Base-by-base conservation (phyloP, 257 asterid species). In the Solanum peruvianum region DNA sequence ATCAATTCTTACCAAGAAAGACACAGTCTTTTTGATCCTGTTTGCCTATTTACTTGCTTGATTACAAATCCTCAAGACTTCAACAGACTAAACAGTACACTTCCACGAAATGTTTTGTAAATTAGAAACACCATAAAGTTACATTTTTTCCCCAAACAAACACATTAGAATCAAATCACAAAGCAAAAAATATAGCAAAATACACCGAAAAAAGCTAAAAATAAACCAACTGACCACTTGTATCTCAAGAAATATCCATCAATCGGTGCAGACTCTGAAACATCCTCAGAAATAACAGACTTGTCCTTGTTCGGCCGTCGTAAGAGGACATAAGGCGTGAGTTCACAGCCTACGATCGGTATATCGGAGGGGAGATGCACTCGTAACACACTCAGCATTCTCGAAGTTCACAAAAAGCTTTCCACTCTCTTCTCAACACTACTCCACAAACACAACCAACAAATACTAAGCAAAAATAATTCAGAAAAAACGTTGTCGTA, bases 321-420 rank as follows among this genome's bases (percentile, higher is more conserved):
- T 90, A 94, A 87, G 41, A 97, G 95, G 77, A 97, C 97, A 52
- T 95, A 97, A 1, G 99, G 99, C 70, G 95, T 93, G 90, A 97
- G 92, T 88, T 97, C 98, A 86, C 99, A 97, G 85, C 98, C 98
- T 31, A 97, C 99, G 56, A 97, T 94, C 49, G 99, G 98, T 86
- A 97, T 97, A 87, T 95, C 99, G 76, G 99, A 94, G 76, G 99
- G 98, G 80, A 97, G 93, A 91, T 94, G 98, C 90, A 94, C 95
- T 78, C 96, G 91, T 52, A 91, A 87, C 92, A 94, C 94, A 87
- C 90, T 94, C 93, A 94, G 95, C 98, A 94, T 94, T 88, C 90
- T 86, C 37, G 58, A 41, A 71, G 31, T 21, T 91, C 80, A 73
- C 87, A 85, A 73, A 67, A 25, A 5, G 25, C 39, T 25, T 25